Percentiles rank a stretch among this genome's conserved stretches.
Conservation (phyloP, 768 basidiomycete species). For the Amanita rubescens region DNA sequence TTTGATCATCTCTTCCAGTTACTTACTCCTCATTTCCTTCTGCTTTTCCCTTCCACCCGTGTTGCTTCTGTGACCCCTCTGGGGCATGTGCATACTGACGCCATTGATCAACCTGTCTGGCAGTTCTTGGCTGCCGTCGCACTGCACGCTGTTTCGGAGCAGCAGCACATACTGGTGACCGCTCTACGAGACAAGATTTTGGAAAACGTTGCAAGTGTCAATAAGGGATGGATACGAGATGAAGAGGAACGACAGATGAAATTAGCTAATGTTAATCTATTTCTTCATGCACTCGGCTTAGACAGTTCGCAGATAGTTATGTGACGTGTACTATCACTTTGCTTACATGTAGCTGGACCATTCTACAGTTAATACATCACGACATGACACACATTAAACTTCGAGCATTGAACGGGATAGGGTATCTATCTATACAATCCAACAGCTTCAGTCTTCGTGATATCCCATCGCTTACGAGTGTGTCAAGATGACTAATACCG, state of each 20-base stretch:
- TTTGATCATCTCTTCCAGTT: conserved; percentile 84
- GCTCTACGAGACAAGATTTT: conserved; percentile 88
- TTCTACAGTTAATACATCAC: neutral
- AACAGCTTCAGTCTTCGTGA: conserved; percentile 27
- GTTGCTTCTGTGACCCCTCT: conserved; percentile 34
- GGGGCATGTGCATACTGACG: conserved; percentile 42
- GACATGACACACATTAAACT: conserved; percentile 18
- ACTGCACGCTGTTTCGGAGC: conserved; percentile 73
- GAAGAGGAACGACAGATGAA: conserved; percentile 73
- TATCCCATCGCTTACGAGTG: conserved; percentile 25
- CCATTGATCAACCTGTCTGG: conserved; percentile 89
- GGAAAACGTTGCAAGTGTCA: conserved; percentile 77
- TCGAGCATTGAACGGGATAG: conserved; percentile 16
- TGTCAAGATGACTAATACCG: conserved; percentile 28
- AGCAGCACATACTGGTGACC: conserved; percentile 84
- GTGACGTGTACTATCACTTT: conserved; percentile 22
- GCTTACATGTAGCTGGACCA: too few relatives aligned
- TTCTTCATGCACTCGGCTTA: conserved; percentile 71
- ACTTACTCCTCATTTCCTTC: conserved; percentile 65
- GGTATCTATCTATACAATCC: conserved; percentile 18
- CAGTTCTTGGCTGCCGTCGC: conserved; percentile 88
- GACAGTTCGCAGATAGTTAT: conserved; percentile 64
- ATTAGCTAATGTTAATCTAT: conserved; percentile 89
- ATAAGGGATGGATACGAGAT: conserved; percentile 64
- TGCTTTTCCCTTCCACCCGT: conserved; percentile 88